These are phyloP conservation scores for Cytospora leucostoma DNA, from an alignment of 2,329 filamentous ascomycete species.

Conservation along the genomic window DNA sequence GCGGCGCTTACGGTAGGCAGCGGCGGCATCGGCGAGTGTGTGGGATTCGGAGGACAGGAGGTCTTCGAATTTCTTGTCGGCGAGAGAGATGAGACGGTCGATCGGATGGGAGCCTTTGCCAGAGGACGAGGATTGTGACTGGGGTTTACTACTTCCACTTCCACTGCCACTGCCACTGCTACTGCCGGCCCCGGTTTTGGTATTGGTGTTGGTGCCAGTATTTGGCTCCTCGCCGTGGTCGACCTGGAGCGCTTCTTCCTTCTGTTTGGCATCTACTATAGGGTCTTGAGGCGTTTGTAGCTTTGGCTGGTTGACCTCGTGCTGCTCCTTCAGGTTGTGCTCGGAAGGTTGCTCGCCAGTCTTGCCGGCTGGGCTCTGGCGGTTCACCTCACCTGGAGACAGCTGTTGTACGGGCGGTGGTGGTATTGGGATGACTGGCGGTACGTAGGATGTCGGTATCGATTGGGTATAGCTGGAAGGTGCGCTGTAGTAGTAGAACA, in stretches of 20 bases:
- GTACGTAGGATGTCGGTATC: neutral
- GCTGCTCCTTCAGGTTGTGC: slow-evolving; percentile 18
- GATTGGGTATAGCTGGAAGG: neutral
- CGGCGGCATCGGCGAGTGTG: slow-evolving; percentile 53
- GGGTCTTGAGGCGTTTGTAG: slow-evolving; percentile 18
- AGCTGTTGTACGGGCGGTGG: slow-evolving; percentile 6
- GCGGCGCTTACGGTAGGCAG: slow-evolving; percentile 56
- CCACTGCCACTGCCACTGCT: slow-evolving; percentile 5
- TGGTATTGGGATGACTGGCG: slow-evolving; percentile 1
- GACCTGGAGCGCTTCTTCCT: slow-evolving; percentile 15
- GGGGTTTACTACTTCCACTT: slow-evolving; percentile 4
- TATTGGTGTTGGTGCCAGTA: neutral
- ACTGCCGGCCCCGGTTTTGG: neutral
- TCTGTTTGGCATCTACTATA: slow-evolving; percentile 5
- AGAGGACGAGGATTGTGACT: slow-evolving; percentile 5
- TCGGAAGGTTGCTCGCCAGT: slow-evolving; percentile 16
- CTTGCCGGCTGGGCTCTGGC: slow-evolving; percentile 23
- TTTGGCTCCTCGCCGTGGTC: slow-evolving; percentile 13
- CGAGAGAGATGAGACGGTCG: slow-evolving; percentile 49
- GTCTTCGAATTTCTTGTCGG: slow-evolving; percentile 45
- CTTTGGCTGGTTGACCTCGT: slow-evolving; percentile 20
- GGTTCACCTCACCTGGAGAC: slow-evolving; percentile 10
- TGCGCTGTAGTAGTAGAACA: slow-evolving; percentile 36
- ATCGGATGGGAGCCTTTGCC: slow-evolving; percentile 48
- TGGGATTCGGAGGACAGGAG: slow-evolving; percentile 48